Base-by-base conservation (phyloP, 441 rosid species). In the Bocquillonia castaneifolia region DNA sequence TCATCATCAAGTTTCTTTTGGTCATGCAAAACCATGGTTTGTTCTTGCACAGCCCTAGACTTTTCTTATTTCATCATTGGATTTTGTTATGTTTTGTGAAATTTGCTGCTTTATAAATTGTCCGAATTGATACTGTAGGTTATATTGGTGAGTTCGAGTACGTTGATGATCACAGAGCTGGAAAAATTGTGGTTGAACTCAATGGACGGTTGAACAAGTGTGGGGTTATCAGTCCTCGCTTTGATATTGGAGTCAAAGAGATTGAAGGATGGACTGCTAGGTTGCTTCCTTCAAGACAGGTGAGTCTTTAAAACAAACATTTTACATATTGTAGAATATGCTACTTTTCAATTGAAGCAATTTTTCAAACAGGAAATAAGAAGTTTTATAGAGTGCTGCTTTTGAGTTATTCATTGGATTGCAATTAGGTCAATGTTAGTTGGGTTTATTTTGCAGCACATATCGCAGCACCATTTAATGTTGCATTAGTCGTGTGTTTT, bases 11-110 rank as follows among this genome's bases (percentile, higher is more conserved):
- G 80, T 83, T 85, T 70, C 83, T 85, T 18, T 25, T 83, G 74
- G 90, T 83, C 1, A 85, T 85, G 90, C 87, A 85, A 67, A 85
- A 85, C 81, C 87, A 85, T 50, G 90, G 90, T 85, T 63, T 60
- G 79, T 57, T 48, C 26, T 23, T n/a, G 0, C 18, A 4, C 14
- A 29, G 8, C 5, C 47, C 23, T 12, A n/a, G 32, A 6, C 3
- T 8, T 32, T 20, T 51, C 2, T 5, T 4, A 20, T 5, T 20
- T 5, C 5, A 6, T 20, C 17, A 40, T 23, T 39, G 37, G 10
- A 20, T 50, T 3, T 6, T 15, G 28, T 32, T 34, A 9, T 20
- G 6, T 5, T 64, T 40, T 0, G 51, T 8, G 9, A 0, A 4
- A 31, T 18, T 18, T 39, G 14, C 9, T 23, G 59, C 14, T 13